Evolutionary conservation across 78 protist genomes (phyloP).

Genomic region (Dictyostelium brefeldianum): DNA sequence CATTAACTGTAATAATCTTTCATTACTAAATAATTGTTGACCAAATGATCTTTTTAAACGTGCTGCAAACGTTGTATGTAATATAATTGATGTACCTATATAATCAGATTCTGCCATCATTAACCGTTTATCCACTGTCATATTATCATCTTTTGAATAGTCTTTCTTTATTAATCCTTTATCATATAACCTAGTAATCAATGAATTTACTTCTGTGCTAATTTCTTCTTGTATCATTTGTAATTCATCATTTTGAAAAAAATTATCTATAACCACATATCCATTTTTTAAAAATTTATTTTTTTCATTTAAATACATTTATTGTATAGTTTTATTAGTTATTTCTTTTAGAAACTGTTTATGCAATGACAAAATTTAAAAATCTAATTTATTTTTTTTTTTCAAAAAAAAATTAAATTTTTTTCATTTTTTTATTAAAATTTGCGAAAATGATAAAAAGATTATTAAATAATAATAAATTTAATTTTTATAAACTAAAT

Average conservation of each 20-base stretch:
- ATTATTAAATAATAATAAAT: too few species aligned
- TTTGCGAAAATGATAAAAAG: too few species aligned
- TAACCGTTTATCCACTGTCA: not conserved
- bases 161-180: not conserved
- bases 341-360: too few species aligned
- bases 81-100: constrained; percentile 48
- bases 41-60: constrained; percentile 41
- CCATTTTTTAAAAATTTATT: constrained; percentile 19
- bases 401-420: too few species aligned
- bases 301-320: not conserved
- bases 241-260: not conserved
- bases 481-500: too few species aligned
- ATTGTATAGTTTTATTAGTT: too few species aligned
- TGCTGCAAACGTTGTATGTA: constrained; percentile 58
- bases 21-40: not conserved
- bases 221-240: not conserved
- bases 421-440: too few species aligned
- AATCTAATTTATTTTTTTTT: too few species aligned
- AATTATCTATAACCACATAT: constrained; percentile 5
- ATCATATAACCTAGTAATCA: not conserved
- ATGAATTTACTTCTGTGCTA: not conserved
- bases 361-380: too few species aligned
- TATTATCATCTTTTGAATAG: not conserved
- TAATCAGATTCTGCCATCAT: constrained; percentile 6
- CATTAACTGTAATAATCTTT: not conserved